These are phyloP conservation scores for Phyllosticta ampelicida DNA, from an alignment of 2,329 filamentous ascomycete genomes.

Conservation along the genomic window DNA sequence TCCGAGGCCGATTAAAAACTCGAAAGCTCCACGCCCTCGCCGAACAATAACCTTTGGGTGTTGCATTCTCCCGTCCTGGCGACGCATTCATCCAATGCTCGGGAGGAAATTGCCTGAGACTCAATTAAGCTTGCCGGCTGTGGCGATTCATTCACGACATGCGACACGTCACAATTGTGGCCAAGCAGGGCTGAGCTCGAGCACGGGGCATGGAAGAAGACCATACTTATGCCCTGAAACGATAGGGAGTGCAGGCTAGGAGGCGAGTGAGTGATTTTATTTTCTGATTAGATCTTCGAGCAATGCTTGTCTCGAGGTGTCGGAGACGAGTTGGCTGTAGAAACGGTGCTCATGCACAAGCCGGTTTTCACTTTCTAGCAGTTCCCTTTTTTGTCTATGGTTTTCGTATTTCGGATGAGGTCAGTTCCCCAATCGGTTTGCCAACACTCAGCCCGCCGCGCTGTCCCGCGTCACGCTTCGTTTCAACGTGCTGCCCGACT, in stretches of 20 bases:
- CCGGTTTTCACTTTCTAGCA: not conserved
- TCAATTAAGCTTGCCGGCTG: not conserved
- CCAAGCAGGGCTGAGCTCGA: constrained; percentile 20
- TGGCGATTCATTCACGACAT: not conserved
- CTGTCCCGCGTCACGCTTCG: constrained; percentile 22
- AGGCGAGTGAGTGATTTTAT: too few relatives aligned
- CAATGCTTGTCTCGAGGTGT: too few relatives aligned
- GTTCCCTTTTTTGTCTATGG: not conserved
- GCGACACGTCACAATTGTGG: not conserved
- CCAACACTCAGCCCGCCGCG: constrained; percentile 19
- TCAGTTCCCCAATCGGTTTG: constrained; percentile 16
- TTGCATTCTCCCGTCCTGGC: not conserved
- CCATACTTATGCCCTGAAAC: too few relatives aligned
- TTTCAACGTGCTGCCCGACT: not conserved
- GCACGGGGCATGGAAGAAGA: constrained; percentile 20
- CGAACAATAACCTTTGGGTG: not conserved
- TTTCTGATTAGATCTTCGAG: too few relatives aligned
- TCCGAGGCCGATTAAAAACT: not conserved
- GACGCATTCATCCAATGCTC: not conserved
- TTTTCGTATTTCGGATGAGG: not conserved
- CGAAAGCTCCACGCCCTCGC: not conserved
- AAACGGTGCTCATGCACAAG: too few relatives aligned
- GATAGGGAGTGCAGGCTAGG: too few relatives aligned
- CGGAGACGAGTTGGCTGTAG: too few relatives aligned
- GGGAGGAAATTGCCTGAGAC: not conserved